Evolutionary conservation across 2,329 filamentous ascomycete genomes (phyloP).

Genomic region (Setomelanomma holmii): DNA sequence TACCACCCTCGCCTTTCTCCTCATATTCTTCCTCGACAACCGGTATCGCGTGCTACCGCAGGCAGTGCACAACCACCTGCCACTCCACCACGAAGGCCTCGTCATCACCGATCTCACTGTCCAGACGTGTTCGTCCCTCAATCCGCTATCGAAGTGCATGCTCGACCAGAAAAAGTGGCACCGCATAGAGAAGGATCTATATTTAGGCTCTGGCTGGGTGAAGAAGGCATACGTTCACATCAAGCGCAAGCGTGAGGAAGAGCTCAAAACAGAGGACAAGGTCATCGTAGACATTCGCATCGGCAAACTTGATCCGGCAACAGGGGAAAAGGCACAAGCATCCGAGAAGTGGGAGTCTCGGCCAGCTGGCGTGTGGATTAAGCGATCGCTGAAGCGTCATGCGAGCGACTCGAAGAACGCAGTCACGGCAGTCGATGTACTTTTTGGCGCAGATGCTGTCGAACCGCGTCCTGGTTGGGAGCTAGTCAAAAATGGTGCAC

Average conservation of each 20-base stretch:
- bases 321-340: slow-evolving; percentile 62
- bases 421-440: slow-evolving; percentile 81
- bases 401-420: slow-evolving; percentile 76
- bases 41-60: slow-evolving; percentile 86
- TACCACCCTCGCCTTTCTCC: slow-evolving; percentile 66
- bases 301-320: slow-evolving; percentile 72
- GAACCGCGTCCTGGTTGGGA: slow-evolving; percentile 89
- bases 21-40: slow-evolving; percentile 84
- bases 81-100: slow-evolving; percentile 78
- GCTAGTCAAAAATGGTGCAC: slow-evolving; percentile 67
- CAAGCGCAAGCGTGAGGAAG: slow-evolving; percentile 83
- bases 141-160: slow-evolving; percentile 76
- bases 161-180: slow-evolving; percentile 78
- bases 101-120: slow-evolving; percentile 87
- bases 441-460: slow-evolving; percentile 90
- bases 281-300: slow-evolving; percentile 82
- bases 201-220: slow-evolving; percentile 76
- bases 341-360: slow-evolving; percentile 79
- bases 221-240: slow-evolving; percentile 82
- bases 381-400: slow-evolving; percentile 73
- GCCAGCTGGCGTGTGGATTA: slow-evolving; percentile 80
- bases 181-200: slow-evolving; percentile 87
- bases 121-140: slow-evolving; percentile 75
- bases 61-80: slow-evolving; percentile 85
- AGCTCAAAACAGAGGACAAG: slow-evolving; percentile 75